A percentile compares a stretch with the other conserved stretches of the same genome.
Conservation (phyloP, 1,139 yeast species). For the Hanseniaspora gamundiae region DNA sequence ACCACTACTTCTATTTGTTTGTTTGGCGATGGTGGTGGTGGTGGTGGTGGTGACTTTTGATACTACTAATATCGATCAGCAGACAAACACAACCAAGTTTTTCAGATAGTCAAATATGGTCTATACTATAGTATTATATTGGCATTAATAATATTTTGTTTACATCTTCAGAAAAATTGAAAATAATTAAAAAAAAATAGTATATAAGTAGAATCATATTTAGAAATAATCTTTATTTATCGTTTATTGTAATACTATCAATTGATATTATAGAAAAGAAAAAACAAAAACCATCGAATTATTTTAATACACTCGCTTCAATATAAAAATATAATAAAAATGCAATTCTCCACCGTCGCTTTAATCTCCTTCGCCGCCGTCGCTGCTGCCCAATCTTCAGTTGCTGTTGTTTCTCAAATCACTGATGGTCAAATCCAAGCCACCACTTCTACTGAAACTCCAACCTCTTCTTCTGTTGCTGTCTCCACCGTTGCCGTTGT, state of each 20-base stretch:
- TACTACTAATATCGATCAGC: no score
- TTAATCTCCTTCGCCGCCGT: constrained; percentile 5
- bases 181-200: not conserved
- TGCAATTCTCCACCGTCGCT: constrained; percentile 9
- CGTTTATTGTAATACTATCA: not conserved
- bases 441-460: constrained; percentile 24
- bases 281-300: not conserved
- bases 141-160: no score
- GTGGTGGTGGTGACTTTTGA: no score
- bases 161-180: no score
- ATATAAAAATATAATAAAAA: not conserved
- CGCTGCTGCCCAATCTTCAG: constrained; percentile 12
- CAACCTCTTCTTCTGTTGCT: constrained; percentile 21
- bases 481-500: constrained; percentile 32
- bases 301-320: not conserved
- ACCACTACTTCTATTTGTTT: no score
- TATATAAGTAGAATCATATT: not conserved
- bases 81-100: no score
- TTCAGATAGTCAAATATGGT: no score
- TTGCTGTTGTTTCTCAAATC: constrained; percentile 30
- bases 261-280: not conserved
- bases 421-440: constrained; percentile 32
- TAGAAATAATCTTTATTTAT: not conserved
- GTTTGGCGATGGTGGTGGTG: no score
- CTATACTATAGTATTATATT: no score